Evolutionary conservation across 2,329 filamentous ascomycete genomes (phyloP).

Genomic region (Pseudogymnoascus sp.): DNA sequence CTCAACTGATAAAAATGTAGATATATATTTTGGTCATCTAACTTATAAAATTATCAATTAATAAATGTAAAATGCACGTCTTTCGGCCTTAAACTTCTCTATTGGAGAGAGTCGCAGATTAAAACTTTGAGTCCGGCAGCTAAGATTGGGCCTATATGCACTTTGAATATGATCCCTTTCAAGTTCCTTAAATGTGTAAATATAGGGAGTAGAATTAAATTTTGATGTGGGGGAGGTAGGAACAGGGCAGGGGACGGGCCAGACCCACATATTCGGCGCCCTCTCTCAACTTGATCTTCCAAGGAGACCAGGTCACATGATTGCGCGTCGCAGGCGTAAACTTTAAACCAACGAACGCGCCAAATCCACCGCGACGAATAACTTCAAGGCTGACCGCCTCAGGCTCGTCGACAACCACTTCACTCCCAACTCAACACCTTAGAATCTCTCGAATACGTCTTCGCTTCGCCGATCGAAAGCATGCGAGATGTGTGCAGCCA

Average conservation of each 20-base stretch:
- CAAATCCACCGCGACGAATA: constrained; percentile 3
- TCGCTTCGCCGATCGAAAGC: background rate
- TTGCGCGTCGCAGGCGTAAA: background rate
- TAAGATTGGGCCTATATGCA: background rate
- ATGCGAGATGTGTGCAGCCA: constrained; percentile 15
- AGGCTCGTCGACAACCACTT: background rate
- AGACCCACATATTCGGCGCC: background rate
- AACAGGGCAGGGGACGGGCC: background rate
- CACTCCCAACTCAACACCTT: background rate
- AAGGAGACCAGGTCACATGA: background rate
- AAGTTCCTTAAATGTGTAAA: background rate
- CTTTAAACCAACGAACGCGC: background rate
- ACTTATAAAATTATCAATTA: background rate
- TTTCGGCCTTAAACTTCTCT: background rate
- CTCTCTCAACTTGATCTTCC: background rate
- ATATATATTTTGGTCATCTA: background rate
- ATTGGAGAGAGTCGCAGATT: background rate
- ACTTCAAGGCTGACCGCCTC: constrained; percentile 5
- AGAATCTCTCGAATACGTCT: background rate
- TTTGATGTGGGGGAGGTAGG: no score
- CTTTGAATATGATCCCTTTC: background rate
- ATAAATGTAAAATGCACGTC: no score
- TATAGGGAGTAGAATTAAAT: background rate
- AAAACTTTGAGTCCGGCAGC: background rate
- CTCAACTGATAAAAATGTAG: no score